A percentile compares a stretch with the other conserved stretches of the same genome.
Conservation (phyloP, 23 red algal species). For the Gracilariopsis chorda region DNA sequence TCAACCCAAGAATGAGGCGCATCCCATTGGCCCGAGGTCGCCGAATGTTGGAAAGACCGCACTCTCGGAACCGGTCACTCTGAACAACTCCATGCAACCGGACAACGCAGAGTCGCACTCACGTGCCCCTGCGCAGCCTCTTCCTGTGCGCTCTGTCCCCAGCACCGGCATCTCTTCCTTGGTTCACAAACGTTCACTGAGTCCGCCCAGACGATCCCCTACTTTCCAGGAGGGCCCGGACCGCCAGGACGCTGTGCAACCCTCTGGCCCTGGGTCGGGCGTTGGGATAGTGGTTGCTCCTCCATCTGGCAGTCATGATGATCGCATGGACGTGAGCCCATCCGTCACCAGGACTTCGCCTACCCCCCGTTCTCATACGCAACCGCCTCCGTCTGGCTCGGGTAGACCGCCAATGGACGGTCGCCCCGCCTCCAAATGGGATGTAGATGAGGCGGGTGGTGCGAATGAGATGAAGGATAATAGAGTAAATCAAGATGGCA, state of each 20-base stretch:
- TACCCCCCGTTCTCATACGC: background rate
- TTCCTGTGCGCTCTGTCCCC: background rate
- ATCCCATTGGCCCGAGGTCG: background rate
- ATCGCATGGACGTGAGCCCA: background rate
- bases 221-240: background rate
- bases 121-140: background rate
- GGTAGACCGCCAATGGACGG: background rate
- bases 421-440: background rate
- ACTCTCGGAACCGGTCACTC: background rate
- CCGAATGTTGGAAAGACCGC: background rate
- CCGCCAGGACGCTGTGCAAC: background rate
- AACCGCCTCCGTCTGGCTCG: background rate
- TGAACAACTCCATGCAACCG: background rate
- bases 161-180: background rate
- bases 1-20: background rate
- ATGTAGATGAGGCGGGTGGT: background rate
- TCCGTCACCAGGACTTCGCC: background rate
- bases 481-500: background rate
- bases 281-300: background rate
- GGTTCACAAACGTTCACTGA: background rate
- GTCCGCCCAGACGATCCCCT: background rate
- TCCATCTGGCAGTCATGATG: background rate
- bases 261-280: no score
- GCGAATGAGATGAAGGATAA: background rate
- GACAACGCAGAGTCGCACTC: background rate